Conservation (phyloP, 2,329 filamentous ascomycete genomes). For the Colletotrichum nymphaeae region DNA sequence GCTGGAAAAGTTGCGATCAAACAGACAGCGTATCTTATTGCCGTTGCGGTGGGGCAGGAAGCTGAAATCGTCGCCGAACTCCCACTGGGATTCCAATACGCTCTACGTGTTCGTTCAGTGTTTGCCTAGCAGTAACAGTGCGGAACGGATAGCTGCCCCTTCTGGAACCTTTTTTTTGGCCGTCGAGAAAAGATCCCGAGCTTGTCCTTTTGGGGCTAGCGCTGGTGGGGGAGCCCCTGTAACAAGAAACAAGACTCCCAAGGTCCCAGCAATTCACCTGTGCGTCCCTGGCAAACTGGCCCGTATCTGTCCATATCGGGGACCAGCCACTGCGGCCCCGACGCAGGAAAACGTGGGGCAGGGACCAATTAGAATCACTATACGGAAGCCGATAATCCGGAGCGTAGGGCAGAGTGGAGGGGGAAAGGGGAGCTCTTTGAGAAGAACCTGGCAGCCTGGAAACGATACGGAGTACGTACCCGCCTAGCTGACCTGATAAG, state of each 20-base stretch:
- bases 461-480: too few species aligned
- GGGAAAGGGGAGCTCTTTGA: background rate
- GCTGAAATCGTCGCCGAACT: constrained; percentile 35
- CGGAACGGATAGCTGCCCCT: constrained; percentile 14
- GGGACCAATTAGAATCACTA: constrained; percentile 17
- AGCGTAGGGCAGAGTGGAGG: constrained; percentile 27
- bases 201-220: constrained; percentile 28
- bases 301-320: constrained; percentile 17
- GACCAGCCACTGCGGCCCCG: constrained; percentile 20
- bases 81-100: constrained; percentile 36
- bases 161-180: constrained; percentile 35
- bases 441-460: background rate
- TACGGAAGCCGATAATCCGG: constrained; percentile 18
- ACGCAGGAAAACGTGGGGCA: constrained; percentile 34
- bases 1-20: constrained; percentile 31
- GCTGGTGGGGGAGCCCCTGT: constrained; percentile 20
- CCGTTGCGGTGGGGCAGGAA: constrained; percentile 34
- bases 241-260: constrained; percentile 20
- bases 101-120: constrained; percentile 38
- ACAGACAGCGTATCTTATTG: constrained; percentile 34
- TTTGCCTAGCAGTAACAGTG: constrained; percentile 8
- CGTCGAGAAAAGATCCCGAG: constrained; percentile 15
- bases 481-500: background rate
- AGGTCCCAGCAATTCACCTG: constrained; percentile 24
- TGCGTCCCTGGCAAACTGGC: constrained; percentile 6